Percentiles rank a stretch among this genome's conserved stretches.
Evolutionary conservation across 371 early-diverging fungal genomes (phyloP).

Genomic region (Nematocida ironsii): DNA sequence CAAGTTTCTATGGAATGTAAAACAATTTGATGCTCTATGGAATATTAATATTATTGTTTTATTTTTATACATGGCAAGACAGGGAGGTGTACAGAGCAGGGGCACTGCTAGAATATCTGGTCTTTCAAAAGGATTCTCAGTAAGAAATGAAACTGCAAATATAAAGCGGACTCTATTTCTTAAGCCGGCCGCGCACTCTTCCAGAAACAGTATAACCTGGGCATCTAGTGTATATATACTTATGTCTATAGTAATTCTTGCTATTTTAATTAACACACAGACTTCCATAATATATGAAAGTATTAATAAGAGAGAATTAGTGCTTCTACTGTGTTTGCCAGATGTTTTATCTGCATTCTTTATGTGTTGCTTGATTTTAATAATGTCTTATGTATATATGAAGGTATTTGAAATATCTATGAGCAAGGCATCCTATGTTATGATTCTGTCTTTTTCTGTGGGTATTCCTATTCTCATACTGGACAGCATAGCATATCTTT

Average conservation of each 20-base stretch:
- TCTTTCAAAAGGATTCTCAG: background rate
- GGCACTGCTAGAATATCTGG: background rate
- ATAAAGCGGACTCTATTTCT: background rate
- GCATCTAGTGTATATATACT: background rate
- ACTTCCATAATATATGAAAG: background rate
- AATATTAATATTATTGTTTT: background rate
- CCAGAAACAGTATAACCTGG: background rate
- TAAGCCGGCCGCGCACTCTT: background rate
- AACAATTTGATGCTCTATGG: background rate
- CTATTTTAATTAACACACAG: background rate
- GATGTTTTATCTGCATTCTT: background rate
- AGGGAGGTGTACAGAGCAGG: background rate
- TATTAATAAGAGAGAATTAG: background rate
- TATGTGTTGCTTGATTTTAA: background rate
- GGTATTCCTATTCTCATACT: background rate
- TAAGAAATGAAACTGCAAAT: background rate
- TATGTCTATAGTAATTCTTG: background rate
- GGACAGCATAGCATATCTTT: background rate
- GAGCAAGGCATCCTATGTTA: background rate
- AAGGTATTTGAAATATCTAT: background rate
- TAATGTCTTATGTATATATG: constrained; percentile 1
- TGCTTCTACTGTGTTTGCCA: background rate
- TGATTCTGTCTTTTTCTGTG: constrained; percentile 21
- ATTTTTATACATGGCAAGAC: background rate
- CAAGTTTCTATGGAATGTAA: background rate